phyloP scores from a whole-genome alignment of 257 asterid species.

The Plantago major region DNA sequence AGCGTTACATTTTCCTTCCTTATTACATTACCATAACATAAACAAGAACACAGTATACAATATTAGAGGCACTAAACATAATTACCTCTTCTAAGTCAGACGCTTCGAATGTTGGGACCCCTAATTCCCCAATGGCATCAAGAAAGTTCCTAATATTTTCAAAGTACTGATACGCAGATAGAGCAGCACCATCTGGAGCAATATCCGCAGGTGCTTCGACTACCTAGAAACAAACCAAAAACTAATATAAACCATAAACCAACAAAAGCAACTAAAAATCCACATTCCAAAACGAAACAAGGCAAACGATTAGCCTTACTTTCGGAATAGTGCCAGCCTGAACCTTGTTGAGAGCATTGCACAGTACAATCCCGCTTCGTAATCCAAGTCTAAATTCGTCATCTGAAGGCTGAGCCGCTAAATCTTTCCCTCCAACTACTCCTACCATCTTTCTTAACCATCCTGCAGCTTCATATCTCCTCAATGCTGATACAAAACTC shows the following conservation, averaged over 20 bases:
- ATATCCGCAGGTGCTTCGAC: slow-evolving; percentile 62
- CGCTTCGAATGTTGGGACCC: slow-evolving; percentile 82
- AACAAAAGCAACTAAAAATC: neutral
- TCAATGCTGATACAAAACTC: slow-evolving; percentile 45
- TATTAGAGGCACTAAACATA: neutral
- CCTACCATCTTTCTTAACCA: slow-evolving; percentile 91
- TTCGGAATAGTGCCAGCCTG: slow-evolving; percentile 72
- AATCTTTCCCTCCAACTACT: slow-evolving; percentile 81
- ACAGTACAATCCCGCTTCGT: slow-evolving; percentile 83
- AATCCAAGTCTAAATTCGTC: slow-evolving; percentile 81
- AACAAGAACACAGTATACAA: neutral
- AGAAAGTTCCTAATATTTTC: slow-evolving; percentile 88
- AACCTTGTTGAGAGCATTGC: slow-evolving; percentile 82
- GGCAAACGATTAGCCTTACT: slow-evolving; percentile 37
- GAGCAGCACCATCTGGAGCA: slow-evolving; percentile 83
- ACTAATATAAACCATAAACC: slow-evolving; percentile 6
- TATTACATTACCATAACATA: neutral
- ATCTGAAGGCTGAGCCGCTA: slow-evolving; percentile 94
- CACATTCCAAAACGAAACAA: neutral
- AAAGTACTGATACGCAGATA: slow-evolving; percentile 74
- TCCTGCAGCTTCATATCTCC: slow-evolving; percentile 79
- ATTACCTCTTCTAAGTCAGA: slow-evolving; percentile 83
- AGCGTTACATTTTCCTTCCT: neutral
- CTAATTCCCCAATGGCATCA: slow-evolving; percentile 60
- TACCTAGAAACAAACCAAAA: slow-evolving; percentile 43